Base-by-base conservation (phyloP, 495 filamentous ascomycete genomes). In the Talaromyces trachyspermus region DNA sequence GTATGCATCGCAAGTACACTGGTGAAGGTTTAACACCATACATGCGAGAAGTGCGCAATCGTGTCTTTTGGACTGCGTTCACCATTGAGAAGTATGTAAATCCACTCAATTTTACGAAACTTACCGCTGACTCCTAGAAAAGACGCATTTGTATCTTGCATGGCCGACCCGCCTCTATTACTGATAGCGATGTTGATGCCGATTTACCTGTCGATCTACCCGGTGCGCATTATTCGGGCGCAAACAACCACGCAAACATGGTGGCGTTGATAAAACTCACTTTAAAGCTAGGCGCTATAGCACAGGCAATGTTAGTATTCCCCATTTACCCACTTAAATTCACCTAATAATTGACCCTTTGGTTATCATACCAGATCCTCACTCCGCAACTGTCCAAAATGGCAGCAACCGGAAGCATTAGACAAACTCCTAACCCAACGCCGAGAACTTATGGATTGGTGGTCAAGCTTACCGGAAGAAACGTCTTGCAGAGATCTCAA, bases 21-120 rank as follows among this genome's bases (percentile, higher is more conserved):
- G 72, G 69, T 11, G 65, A 74, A 47, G 69, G 68, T 0, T 51
- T 74, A 1, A 68, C 65, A 2, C 46, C 60, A 11, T 60, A 62
- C 27, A 72, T 66, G 62, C 51, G 69, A 1, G 72, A 76, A 54
- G 57, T 66, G 3, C 57, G 72, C 11, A 76, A 76, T 49, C 63
- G 72, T 3, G 68, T 76, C 3, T 76, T 74, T 51, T 76, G 72
- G 72, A 76, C 69, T 5, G 63, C 69, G 2, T 75, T 72, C 46
- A 74, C 71, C 0, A 70, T 76, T 37, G 72, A 76, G 42, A 73
- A 68, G 68, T 70, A 49, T 40, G 62, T 37, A 11, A 48, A 17
- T 2, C 6, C 15, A 17, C 11, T 20, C 11, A 19, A 19, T 14
- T 44, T 11, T 19, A 27, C 17, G n/a, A 22, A 33, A n/a, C 12